Percentiles rank a stretch among this genome's conserved stretches.
Conservation (phyloP, 192 early-diverging fungal species). For the Globomyces pollinis-pini region DNA sequence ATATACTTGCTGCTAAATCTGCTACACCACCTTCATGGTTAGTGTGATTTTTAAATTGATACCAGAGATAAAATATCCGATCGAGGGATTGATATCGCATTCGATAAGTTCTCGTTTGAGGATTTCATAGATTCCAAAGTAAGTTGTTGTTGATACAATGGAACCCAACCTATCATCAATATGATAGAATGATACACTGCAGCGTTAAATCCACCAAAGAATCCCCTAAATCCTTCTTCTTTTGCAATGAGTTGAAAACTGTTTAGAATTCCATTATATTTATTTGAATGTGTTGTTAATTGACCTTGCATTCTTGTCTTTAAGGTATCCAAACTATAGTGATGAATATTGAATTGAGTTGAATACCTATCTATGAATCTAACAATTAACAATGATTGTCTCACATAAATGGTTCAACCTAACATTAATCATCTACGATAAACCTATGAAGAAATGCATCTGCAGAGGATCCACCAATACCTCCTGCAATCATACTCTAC, state of each 20-base stretch:
- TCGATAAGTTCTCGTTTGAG: slow-evolving; percentile 20
- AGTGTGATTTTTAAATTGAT: too few species aligned
- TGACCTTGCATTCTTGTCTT: slow-evolving; percentile 27
- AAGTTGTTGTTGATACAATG: slow-evolving; percentile 16
- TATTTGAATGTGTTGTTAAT: slow-evolving; percentile 8
- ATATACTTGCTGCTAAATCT: slow-evolving; percentile 16
- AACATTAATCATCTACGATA: neutral
- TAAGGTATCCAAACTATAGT: slow-evolving; percentile 20
- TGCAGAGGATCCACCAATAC: slow-evolving; percentile 17
- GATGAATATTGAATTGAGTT: neutral
- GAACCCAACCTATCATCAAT: too few species aligned
- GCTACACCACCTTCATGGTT: slow-evolving; percentile 25
- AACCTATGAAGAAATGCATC: slow-evolving; percentile 21
- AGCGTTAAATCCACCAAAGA: slow-evolving; percentile 25
- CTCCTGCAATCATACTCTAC: slow-evolving; percentile 15
- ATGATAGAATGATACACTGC: too few species aligned
- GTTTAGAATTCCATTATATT: slow-evolving; percentile 17
- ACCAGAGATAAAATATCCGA: slow-evolving; percentile 23
- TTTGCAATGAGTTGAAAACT: slow-evolving; percentile 16
- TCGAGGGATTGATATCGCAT: neutral
- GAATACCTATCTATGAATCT: too few species aligned
- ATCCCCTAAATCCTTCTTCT: slow-evolving; percentile 26
- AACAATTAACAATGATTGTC: neutral
- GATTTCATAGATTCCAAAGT: slow-evolving; percentile 35
- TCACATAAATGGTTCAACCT: neutral